Conservation (phyloP, 164 flowering plant species). For the Protea cynaroides region DNA sequence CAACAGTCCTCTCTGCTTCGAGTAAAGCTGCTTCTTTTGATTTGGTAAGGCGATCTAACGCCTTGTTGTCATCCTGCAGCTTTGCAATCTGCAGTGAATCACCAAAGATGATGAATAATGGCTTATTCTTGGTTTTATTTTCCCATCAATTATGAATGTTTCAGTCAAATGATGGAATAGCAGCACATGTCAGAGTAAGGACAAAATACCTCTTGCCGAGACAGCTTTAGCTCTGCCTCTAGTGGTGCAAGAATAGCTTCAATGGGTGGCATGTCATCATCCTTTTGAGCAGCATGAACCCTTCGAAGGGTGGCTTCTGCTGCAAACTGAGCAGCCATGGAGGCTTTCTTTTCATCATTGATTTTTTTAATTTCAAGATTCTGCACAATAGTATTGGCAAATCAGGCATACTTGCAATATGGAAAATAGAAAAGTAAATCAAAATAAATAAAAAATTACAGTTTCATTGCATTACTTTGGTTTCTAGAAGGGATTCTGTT, state of each 20-base stretch:
- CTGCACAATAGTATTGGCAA: slow-evolving; percentile 25
- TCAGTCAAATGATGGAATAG: neutral
- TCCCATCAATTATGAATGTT: no score
- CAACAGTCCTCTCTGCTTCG: slow-evolving; percentile 81
- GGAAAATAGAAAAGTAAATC: neutral
- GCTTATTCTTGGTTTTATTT: neutral
- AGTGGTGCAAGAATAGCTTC: slow-evolving; percentile 87
- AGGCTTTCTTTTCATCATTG: slow-evolving; percentile 84
- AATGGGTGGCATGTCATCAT: slow-evolving; percentile 93
- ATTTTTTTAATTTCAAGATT: slow-evolving; percentile 84
- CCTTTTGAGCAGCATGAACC: slow-evolving; percentile 91
- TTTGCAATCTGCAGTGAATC: slow-evolving; percentile 51
- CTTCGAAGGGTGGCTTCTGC: slow-evolving; percentile 88
- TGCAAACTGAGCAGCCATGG: slow-evolving; percentile 91
- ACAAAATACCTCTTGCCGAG: slow-evolving; percentile 59
- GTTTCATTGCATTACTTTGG: slow-evolving; percentile 33
- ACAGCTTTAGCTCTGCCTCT: slow-evolving; percentile 84
- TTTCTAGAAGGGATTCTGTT: slow-evolving; percentile 63
- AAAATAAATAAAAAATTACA: slow-evolving; percentile 2
- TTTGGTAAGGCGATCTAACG: slow-evolving; percentile 78
- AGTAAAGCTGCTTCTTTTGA: slow-evolving; percentile 87
- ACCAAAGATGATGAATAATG: neutral
- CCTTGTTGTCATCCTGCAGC: slow-evolving; percentile 86
- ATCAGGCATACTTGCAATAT: no score
- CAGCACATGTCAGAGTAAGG: neutral